A percentile compares a stretch with the other conserved stretches of the same genome.
These are phyloP conservation scores for Colletotrichum caudatum DNA, from an alignment of 2,329 filamentous ascomycete species.

Conservation along the genomic window DNA sequence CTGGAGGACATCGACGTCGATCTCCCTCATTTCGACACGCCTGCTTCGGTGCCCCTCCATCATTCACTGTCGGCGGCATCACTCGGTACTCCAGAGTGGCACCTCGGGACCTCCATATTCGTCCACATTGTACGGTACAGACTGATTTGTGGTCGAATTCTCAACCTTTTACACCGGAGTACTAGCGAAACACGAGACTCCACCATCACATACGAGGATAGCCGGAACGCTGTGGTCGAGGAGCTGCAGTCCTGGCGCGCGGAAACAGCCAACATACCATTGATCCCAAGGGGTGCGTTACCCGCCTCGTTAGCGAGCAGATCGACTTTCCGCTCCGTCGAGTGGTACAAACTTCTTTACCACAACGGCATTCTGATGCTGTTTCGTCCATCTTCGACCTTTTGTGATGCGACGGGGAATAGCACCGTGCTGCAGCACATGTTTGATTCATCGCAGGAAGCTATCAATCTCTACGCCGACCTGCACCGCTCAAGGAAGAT, in stretches of 20 bases:
- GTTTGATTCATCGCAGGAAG: conserved; percentile 53
- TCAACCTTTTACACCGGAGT: conserved; percentile 51
- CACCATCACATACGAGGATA: conserved; percentile 36
- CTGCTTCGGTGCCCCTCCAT: conserved; percentile 22
- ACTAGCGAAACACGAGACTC: conserved; percentile 41
- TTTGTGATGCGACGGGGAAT: conserved; percentile 46
- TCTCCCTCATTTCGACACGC: conserved; percentile 48
- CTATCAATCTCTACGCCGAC: conserved; percentile 57
- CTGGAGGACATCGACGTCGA: conserved; percentile 56
- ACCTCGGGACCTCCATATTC: conserved; percentile 48
- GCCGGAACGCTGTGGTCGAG: conserved; percentile 45
- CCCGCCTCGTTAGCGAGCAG: conserved; percentile 44
- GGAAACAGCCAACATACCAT: conserved; percentile 46
- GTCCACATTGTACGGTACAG: conserved; percentile 56
- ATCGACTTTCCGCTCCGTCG: conserved; percentile 55
- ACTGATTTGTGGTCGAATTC: conserved; percentile 54
- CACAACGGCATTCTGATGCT: conserved; percentile 58
- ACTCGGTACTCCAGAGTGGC: conserved; percentile 14
- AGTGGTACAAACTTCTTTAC: conserved; percentile 58
- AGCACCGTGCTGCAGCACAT: conserved; percentile 51
- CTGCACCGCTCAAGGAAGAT: conserved; percentile 59
- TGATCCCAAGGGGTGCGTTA: conserved; percentile 45
- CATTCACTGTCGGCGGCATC: background rate
- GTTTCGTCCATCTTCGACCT: conserved; percentile 54
- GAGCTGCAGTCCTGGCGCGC: conserved; percentile 51